Evolutionary conservation across 345 rosid genomes (phyloP), one percentile per base, ranked within the genome.

Genomic region (Pseudoturritis turrita): DNA sequence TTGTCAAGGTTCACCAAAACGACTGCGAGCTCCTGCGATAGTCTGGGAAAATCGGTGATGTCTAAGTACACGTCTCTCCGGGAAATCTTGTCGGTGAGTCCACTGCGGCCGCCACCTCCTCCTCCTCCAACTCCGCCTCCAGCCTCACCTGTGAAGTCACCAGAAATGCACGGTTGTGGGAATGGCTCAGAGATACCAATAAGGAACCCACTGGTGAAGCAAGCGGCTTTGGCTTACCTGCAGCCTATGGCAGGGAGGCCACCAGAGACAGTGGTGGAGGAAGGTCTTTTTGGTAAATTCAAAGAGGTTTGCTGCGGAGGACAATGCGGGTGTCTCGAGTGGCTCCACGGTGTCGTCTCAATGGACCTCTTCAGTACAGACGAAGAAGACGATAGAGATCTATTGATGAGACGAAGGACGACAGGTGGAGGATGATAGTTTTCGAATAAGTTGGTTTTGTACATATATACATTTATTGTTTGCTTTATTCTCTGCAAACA

Each of bases 131-230:
- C 59, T 39, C 87, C 26, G 13, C 80, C n/a, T 51, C 77, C 5
- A 65, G 86, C 22, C 53, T 26, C 71, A 26, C 62, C 71, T 25
- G 29, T 39, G 40, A 67, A 52, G 40, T 67, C 62, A 39, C 71
- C 40, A 40, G 28, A 62, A 26, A 51, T 23, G 60, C 39, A 66
- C 7, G 5, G 33, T 55, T 10, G 15, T 55, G 22, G 21, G 63
- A 81, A 86, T 82, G 81, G 79, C 82, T 2, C 75, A 55, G 87
- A 86, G 79, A 76, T 86, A 33, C 83, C 89, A 26, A 81, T 86
- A 73, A 82, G 65, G 81, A 86, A 88, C 58, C 86, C 84, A 15
- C 80, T 86, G 14, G 88, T 86, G 22, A 88, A 86, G 81, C 91
- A 83, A 12, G 94, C 91, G 4, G 91, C 89, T 31, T 46, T 78